A percentile compares a stretch with the other conserved stretches of the same genome.
Conservation (phyloP, 169 alveolate genomes). For the Babesia ovis region DNA sequence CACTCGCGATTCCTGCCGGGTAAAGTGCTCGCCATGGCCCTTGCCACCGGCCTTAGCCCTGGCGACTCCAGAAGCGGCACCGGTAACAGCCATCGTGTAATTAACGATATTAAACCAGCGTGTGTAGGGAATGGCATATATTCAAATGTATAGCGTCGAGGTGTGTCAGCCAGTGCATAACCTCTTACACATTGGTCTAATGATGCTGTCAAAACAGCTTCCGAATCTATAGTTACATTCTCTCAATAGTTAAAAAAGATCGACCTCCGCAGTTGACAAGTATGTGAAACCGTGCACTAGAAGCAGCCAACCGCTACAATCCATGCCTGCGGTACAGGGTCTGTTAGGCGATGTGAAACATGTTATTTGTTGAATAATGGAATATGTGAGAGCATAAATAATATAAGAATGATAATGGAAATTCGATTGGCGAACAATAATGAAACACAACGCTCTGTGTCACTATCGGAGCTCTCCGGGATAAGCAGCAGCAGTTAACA, state of each 20-base stretch:
- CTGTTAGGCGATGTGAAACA: not conserved
- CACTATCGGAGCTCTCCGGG: no score
- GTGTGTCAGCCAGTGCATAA: slow-evolving; percentile 13
- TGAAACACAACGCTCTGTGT: no score
- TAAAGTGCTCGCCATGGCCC: slow-evolving; percentile 51
- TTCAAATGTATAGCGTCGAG: not conserved
- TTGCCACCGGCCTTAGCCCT: slow-evolving; percentile 32
- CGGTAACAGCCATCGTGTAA: slow-evolving; percentile 11
- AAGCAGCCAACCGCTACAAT: no score
- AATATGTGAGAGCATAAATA: no score
- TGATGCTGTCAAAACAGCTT: not conserved
- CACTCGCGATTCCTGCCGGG: slow-evolving; percentile 61
- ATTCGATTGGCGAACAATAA: no score
- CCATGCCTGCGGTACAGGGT: not conserved
- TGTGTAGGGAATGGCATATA: not conserved
- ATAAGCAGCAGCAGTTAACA: no score
- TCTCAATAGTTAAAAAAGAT: not conserved
- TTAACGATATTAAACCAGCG: not conserved
- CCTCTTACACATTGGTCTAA: slow-evolving; percentile 6
- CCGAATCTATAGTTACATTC: not conserved
- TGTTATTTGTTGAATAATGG: no score
- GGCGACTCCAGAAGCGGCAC: slow-evolving; percentile 2
- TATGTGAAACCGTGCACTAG: no score
- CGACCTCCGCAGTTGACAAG: not conserved
- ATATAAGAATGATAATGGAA: no score